Evolutionary conservation across 2,329 filamentous ascomycete species (phyloP), one percentile per base, ranked within the genome.

Genomic region (Cryphonectria naterciae): DNA sequence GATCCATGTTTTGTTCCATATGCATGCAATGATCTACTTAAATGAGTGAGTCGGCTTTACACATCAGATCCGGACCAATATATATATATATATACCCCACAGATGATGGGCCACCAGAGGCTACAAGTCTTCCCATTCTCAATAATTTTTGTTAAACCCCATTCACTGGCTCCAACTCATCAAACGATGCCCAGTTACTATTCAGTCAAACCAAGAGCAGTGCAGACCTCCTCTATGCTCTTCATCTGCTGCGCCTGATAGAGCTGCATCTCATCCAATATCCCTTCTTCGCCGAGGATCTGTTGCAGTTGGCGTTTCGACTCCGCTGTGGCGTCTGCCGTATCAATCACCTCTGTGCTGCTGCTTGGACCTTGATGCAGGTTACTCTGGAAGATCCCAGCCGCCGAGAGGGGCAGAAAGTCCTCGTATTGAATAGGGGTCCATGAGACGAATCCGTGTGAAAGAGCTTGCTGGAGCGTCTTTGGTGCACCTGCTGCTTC

Each of bases 391-490:
- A 73, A 73, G 39, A 87, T 87, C 0, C 85, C 85, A 0, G 84
- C 85, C 0, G 85, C 86, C 1, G 84, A 86, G 1, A 88, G 76
- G 0, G 86, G 86, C 4, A 88, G 77, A 64, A 87, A 88, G 68
- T 87, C 86, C 70, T 88, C 86, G 69, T 88, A 88, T 0, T 82
- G 86, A 25, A 87, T 80, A 1, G 86, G 83, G 3, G 80, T 75
- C 6, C 78, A 79, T 54, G 78, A 74, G 0, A 87, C 52, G 3
- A 79, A 37, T 0, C 79, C 79, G 0, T 77, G 65, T 1, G 74
- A 68, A 1, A 86, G 66, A 2, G 70, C 56, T 7, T 72, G 39
- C 46, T 64, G 41, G 35, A 70, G 39, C 11, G 58, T 60, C 17
- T 15, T 54, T 6, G 49, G 52, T 19, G 61, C 35, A 17, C n/a